phyloP scores from a whole-genome alignment of 2,329 filamentous ascomycete species.

The Didymellaceae sp. region DNA sequence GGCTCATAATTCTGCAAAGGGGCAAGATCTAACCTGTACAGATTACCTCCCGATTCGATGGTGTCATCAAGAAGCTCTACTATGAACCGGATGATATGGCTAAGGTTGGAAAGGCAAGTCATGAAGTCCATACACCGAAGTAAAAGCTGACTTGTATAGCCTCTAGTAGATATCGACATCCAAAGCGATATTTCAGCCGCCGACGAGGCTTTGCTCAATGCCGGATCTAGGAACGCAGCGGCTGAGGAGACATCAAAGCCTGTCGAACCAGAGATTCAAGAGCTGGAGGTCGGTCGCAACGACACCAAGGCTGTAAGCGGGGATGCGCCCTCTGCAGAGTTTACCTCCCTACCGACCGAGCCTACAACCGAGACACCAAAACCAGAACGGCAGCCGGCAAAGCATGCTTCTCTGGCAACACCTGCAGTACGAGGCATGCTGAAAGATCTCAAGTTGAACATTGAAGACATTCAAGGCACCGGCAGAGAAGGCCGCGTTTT shows the following conservation, averaged over 20 bases:
- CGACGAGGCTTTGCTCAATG: constrained; percentile 55
- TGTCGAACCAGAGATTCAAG: constrained; percentile 26
- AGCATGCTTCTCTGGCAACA: constrained; percentile 79
- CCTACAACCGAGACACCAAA: constrained; percentile 24
- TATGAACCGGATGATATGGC: constrained; percentile 97
- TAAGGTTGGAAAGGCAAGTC: constrained; percentile 75
- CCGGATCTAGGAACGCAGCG: constrained; percentile 38
- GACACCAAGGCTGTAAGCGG: constrained; percentile 39
- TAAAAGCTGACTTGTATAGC: constrained; percentile 57
- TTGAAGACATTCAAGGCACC: constrained; percentile 79
- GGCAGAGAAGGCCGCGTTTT: constrained; percentile 89
- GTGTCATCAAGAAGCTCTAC: constrained; percentile 93
- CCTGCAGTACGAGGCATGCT: constrained; percentile 89
- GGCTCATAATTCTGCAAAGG: not conserved
- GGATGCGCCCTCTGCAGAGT: constrained; percentile 26
- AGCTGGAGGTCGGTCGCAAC: constrained; percentile 40
- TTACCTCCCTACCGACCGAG: constrained; percentile 29
- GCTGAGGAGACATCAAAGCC: constrained; percentile 26
- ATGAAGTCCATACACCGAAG: too few relatives aligned
- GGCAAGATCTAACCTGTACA: constrained; percentile 49
- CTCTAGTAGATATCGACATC: constrained; percentile 94
- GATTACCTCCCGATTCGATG: constrained; percentile 95
- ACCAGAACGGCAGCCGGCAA: constrained; percentile 57
- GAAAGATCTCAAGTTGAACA: constrained; percentile 79
- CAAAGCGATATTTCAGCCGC: constrained; percentile 74